A percentile compares a stretch with the other conserved stretches of the same genome.
These are phyloP conservation scores for Pholiota molesta DNA, from an alignment of 768 basidiomycete species.

Conservation along the genomic window DNA sequence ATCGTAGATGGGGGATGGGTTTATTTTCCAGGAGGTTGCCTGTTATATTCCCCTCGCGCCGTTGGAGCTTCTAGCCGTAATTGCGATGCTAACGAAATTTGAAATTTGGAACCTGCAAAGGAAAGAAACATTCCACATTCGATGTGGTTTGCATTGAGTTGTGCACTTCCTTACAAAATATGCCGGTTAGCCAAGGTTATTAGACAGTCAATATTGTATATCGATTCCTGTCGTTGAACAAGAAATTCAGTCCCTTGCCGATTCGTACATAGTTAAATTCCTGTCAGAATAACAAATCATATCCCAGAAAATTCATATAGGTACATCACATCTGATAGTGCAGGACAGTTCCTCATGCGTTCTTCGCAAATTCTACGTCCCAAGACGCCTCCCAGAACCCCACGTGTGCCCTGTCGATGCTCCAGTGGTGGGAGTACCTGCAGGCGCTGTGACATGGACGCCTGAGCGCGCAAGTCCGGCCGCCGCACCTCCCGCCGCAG, in stretches of 20 bases:
- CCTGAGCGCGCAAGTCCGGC: slow-evolving; percentile 46
- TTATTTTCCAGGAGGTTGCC: neutral
- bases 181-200: neutral
- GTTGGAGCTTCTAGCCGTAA: neutral
- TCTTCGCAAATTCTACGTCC: neutral
- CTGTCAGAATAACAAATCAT: neutral
- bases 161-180: too few species aligned
- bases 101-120: too few species aligned
- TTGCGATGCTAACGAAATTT: too few species aligned
- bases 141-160: too few species aligned
- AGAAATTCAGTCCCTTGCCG: neutral
- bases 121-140: too few species aligned
- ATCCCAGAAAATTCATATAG: too few species aligned
- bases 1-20: neutral
- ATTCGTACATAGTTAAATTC: neutral
- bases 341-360: neutral
- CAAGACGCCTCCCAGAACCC: slow-evolving; percentile 24
- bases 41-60: neutral
- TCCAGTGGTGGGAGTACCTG: slow-evolving; percentile 4
- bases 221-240: neutral
- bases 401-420: slow-evolving; percentile 21
- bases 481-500: slow-evolving; percentile 29
- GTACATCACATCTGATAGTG: neutral
- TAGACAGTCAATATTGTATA: neutral
- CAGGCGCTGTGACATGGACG: slow-evolving; percentile 51